Evolutionary conservation across 2,329 filamentous ascomycete genomes (phyloP).

Genomic region (Trichoderma sp.): DNA sequence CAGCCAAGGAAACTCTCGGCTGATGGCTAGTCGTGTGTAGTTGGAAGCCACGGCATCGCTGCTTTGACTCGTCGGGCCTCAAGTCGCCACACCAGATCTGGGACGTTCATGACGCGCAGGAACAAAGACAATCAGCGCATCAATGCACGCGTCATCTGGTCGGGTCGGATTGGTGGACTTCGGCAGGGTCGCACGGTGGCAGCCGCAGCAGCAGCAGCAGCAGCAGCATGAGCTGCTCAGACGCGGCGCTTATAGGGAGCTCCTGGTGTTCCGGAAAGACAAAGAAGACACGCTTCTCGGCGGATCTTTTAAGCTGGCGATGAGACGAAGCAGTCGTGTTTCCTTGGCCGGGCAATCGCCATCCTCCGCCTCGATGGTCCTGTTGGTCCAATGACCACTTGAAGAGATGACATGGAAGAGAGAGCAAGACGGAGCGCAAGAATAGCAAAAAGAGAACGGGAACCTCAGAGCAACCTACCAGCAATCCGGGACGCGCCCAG

Average conservation of each 20-base stretch:
- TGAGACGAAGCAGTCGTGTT: background rate
- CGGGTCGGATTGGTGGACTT: slow-evolving; percentile 7
- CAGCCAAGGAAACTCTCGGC: slow-evolving; percentile 19
- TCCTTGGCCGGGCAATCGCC: background rate
- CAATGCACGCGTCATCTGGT: slow-evolving; percentile 17
- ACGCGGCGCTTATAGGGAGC: background rate
- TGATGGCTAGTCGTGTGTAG: background rate
- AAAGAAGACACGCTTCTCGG: background rate
- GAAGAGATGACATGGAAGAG: background rate
- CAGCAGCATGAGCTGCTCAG: background rate
- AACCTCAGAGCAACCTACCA: slow-evolving; percentile 15
- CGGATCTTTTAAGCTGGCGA: background rate
- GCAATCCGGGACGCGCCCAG: slow-evolving; percentile 14
- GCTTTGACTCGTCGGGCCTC: slow-evolving; percentile 11
- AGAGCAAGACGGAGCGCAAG: background rate
- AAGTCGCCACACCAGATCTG: slow-evolving; percentile 15
- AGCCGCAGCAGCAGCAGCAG: slow-evolving; percentile 15
- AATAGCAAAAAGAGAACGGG: background rate
- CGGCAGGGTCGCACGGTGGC: background rate
- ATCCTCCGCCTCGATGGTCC: background rate
- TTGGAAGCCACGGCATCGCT: slow-evolving; percentile 19
- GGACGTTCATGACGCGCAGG: slow-evolving; percentile 18
- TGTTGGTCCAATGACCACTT: background rate
- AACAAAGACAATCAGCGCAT: slow-evolving; percentile 8
- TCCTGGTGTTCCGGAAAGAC: background rate